Percentiles rank a stretch among this genome's conserved stretches.
phyloP scores from a whole-genome alignment of 2,329 filamentous ascomycete genomes.

The Mollisiaceae sp. region DNA sequence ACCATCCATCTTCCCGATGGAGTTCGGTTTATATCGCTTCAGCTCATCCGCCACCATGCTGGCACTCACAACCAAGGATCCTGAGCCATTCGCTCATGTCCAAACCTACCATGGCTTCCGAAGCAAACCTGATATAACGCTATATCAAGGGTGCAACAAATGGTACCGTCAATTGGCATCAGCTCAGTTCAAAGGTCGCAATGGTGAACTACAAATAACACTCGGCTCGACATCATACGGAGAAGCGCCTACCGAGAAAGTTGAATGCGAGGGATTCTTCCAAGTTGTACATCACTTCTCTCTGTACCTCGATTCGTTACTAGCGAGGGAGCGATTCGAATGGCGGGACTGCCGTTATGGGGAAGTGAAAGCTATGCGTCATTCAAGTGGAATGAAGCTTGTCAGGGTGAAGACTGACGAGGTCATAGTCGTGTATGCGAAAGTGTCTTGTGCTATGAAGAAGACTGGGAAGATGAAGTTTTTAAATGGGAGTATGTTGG shows the following conservation, averaged over 20 bases:
- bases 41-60: not conserved
- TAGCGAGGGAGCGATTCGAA: not conserved
- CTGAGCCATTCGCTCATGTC: not conserved
- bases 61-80: slow-evolving; percentile 1
- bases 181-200: not conserved
- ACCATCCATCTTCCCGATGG: not conserved
- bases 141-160: not conserved
- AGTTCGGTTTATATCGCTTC: not conserved
- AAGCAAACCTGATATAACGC: not conserved
- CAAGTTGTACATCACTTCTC: not conserved
- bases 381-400: slow-evolving; percentile 8
- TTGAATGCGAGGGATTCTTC: not conserved
- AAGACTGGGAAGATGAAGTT: slow-evolving; percentile 9
- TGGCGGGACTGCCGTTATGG: not conserved
- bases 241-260: not conserved
- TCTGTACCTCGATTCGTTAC: not conserved
- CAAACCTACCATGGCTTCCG: not conserved
- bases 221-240: not conserved
- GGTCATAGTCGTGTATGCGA: slow-evolving; percentile 1
- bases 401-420: slow-evolving; percentile 7
- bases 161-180: not conserved
- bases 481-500: not conserved
- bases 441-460: slow-evolving; percentile 4
- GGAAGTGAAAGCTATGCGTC: not conserved
- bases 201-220: not conserved